Base-by-base conservation (phyloP, 192 early-diverging fungal genomes). In the Linnemannia zychae region DNA sequence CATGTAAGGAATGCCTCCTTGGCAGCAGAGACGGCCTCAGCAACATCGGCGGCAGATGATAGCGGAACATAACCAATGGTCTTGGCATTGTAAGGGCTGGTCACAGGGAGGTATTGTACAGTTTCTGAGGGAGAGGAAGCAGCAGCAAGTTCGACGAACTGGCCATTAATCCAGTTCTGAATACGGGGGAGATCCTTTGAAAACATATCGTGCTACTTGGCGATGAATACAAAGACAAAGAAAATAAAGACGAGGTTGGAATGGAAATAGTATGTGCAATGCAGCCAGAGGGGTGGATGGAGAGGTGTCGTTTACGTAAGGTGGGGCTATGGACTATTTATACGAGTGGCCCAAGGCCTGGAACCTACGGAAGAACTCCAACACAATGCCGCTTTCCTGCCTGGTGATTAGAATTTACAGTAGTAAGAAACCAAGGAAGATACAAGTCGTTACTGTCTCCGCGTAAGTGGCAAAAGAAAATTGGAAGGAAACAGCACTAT, bases 1-100 rank as follows among this genome's bases (percentile, higher is more conserved):
- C 94, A 95, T 7, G 63, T 79, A 13, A 87, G 85, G 63, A 90
- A 92, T 17, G 93, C 93, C 0, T 78, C 80, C n/a, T 87, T 67
- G 65, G 94, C 93, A 0, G 92, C 82, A 15, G 71, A 82, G 53
- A 96, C 95, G 1, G 93, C 95, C 1, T 46, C 44, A 16, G 91
- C 88, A 28, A 96, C 92, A 79, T 95, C 94, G 0, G 49, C 77
- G 7, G 79, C 80, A 7, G 83, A 77, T 7, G 92, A 93, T 37
- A 95, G 63, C 18, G 94, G 95, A 57, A 91, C 92, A 46, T 87
- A 84, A 13, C 92, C 91, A 77, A 96, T 93, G 20, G 88, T 78
- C 37, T 87, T 89, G 63, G 90, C 92, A n/a, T 90, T 92, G 66
- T 89, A 88, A 33, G 95, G 95, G 38, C 82, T 90, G 22, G 91